Evolutionary conservation across 1,284 basidiomycete species (phyloP), one percentile per base, ranked within the genome.

Genomic region (Boletus semigastroideus): DNA sequence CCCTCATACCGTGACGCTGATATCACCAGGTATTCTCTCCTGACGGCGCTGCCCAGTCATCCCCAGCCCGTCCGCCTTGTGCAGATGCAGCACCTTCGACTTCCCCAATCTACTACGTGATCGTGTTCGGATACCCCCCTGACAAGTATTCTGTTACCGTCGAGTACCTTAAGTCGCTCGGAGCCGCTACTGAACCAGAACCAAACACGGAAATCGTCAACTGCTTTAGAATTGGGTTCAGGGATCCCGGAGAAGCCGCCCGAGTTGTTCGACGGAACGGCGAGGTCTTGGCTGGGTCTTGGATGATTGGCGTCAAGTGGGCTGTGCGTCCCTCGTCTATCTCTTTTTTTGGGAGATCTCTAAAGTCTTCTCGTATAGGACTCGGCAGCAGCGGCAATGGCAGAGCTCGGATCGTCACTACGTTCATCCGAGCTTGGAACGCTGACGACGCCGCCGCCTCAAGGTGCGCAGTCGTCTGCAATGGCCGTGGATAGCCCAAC

Each of bases 261-360:
- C 74, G 90, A 12, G 88, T 90, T 1, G 80, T 90, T 13, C 73
- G 86, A 45, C 87, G 87, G 70, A 92, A 86, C 56, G 90, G 90
- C 1, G 90, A 92, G 42, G 71, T 90, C 1, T 63, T 92, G 13
- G 74, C 79, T 17, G 87, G 88, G 3, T 78, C 75, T 43, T 89
- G 83, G 78, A 92, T 92, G 88, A 73, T 92, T 40, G 90, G 90
- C 9, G 82, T 80, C 44, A 92, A 91, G 71, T 88, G 84, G 84
- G 84, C 84, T 28, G 87, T 88, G 62, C 53, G 85, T 79, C 11
- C 11, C 36, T 12, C 27, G 0, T 14, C 28, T 43, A 25, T 22
- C 20, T 8, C 11, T n/a, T 42, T 16, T 8, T 13, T 17, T 42
- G 13, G 4, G 17, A 37, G 0, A 47, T 16, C 13, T 62, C 46